These are phyloP conservation scores for Micractinium sp. DNA, from an alignment of 139 green algal species.

Conservation along the genomic window DNA sequence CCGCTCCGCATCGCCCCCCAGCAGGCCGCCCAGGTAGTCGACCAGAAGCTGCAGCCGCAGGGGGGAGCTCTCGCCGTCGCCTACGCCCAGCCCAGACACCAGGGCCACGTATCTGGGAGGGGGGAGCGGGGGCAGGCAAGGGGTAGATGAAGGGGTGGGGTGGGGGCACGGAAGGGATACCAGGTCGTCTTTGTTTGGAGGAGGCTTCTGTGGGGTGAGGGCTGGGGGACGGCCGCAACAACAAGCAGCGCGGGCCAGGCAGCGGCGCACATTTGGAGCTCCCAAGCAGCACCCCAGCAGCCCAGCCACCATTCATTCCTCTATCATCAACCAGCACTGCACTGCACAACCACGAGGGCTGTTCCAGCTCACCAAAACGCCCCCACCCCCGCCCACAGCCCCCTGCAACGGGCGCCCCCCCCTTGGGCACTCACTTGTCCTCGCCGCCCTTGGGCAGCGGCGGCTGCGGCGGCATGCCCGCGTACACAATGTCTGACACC, in stretches of 20 bases:
- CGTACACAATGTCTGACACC: conserved; percentile 58
- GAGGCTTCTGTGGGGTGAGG: background rate
- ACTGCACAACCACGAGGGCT: too few species aligned
- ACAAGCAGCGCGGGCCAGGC: too few species aligned
- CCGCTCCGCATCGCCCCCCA: conserved; percentile 78
- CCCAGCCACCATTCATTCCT: background rate
- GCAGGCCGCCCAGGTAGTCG: conserved; percentile 85
- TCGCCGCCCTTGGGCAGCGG: conserved; percentile 37
- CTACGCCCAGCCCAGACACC: conserved; percentile 90
- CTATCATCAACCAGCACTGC: too few species aligned
- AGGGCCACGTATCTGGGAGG: conserved; percentile 85
- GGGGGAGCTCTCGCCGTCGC: conserved; percentile 44
- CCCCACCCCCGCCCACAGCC: background rate
- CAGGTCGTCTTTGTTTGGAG: background rate
- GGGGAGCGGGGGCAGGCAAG: background rate
- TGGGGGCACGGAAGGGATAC: too few species aligned
- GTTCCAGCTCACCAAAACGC: too few species aligned
- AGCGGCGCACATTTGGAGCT: too few species aligned
- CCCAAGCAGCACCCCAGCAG: background rate
- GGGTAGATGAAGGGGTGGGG: background rate
- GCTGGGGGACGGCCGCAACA: background rate
- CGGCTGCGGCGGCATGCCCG: conserved; percentile 47
- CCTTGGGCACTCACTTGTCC: conserved; percentile 14
- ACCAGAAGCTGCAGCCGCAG: conserved; percentile 73
- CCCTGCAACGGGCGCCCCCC: too few species aligned